phyloP scores from a whole-genome alignment of 129 eudicot genomes.

The Oenanthe sinensis region DNA sequence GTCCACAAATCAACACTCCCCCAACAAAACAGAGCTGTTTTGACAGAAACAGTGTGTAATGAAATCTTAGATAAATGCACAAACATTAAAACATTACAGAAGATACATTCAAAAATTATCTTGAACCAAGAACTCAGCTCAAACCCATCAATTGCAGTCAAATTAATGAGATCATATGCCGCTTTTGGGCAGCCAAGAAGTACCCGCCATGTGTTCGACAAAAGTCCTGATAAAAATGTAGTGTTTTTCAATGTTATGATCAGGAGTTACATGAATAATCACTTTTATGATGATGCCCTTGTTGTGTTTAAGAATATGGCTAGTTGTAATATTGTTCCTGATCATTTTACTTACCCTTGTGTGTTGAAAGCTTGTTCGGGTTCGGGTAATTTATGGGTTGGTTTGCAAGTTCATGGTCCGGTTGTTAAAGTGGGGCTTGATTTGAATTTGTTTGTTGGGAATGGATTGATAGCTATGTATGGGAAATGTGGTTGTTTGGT shows the following conservation, averaged over 20 bases:
- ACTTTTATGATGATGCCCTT: constrained; percentile 39
- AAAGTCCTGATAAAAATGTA: constrained; percentile 45
- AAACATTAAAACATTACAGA: constrained; percentile 44
- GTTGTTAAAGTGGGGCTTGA: constrained; percentile 51
- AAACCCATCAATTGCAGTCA: constrained; percentile 46
- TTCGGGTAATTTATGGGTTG: constrained; percentile 37
- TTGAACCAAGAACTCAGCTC: constrained; percentile 31
- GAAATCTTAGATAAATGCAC: constrained; percentile 47
- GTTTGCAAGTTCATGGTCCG: constrained; percentile 54
- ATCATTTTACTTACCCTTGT: constrained; percentile 72
- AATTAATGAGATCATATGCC: constrained; percentile 73
- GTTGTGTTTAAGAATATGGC: constrained; percentile 37
- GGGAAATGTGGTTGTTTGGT: constrained; percentile 50
- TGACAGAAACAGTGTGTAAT: constrained; percentile 24
- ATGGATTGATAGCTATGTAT: constrained; percentile 73
- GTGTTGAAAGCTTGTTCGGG: constrained; percentile 72
- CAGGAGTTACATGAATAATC: constrained; percentile 62
- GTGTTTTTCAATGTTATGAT: constrained; percentile 69
- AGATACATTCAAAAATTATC: constrained; percentile 48
- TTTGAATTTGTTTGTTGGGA: constrained; percentile 53
- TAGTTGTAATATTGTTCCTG: constrained; percentile 31
- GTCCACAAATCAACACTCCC: constrained; percentile 2
- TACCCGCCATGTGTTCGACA: constrained; percentile 63
- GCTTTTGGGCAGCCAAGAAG: constrained; percentile 35
- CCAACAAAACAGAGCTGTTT: constrained; percentile 9